These are phyloP conservation scores for Hondaea fermentalgiana DNA, from an alignment of 108 stramenopile species.

Conservation along the genomic window DNA sequence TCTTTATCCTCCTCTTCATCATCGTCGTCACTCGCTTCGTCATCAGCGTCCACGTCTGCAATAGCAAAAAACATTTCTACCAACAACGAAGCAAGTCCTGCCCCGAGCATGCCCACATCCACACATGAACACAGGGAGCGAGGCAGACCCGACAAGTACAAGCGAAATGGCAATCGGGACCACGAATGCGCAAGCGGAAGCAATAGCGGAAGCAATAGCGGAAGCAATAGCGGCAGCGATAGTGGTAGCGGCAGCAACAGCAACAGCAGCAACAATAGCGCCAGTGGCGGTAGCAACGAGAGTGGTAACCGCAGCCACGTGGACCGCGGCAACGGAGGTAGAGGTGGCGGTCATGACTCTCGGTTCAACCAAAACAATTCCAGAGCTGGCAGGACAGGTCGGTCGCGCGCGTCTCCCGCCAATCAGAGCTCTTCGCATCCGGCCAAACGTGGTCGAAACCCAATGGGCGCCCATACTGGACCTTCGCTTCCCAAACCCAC, in stretches of 20 bases:
- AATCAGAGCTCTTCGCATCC: too few species aligned
- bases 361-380: background rate
- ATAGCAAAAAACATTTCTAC: background rate
- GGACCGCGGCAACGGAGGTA: background rate
- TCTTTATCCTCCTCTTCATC: background rate
- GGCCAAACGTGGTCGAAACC: too few species aligned
- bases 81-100: background rate
- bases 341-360: background rate
- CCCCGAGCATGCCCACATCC: background rate
- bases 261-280: background rate
- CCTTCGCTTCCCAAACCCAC: too few species aligned
- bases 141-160: background rate
- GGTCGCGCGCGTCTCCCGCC: too few species aligned
- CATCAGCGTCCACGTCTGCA: background rate
- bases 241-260: background rate
- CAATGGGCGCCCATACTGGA: too few species aligned
- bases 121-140: background rate
- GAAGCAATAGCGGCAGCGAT: background rate
- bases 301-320: background rate
- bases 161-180: background rate
- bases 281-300: background rate
- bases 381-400: too few species aligned
- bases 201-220: background rate
- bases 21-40: background rate
- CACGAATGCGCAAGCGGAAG: background rate